These are phyloP conservation scores for Diaporthe aspalathi DNA, from an alignment of 2,329 filamentous ascomycete genomes.

Conservation along the genomic window DNA sequence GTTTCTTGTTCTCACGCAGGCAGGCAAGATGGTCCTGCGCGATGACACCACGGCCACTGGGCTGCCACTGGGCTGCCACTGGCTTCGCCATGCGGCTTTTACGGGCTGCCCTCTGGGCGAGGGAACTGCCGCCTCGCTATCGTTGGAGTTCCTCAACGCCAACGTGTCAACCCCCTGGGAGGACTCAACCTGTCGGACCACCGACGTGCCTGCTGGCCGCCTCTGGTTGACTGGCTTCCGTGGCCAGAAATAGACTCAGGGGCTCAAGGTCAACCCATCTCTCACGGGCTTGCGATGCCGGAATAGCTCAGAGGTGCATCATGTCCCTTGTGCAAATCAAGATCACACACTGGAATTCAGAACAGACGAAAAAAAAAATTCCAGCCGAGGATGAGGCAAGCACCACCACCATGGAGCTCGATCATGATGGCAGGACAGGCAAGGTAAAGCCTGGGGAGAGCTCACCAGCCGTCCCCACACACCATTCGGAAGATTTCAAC, in stretches of 20 bases:
- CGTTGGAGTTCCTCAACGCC: background rate
- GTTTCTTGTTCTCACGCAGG: conserved; percentile 12
- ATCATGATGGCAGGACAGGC: conserved; percentile 24
- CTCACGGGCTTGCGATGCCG: background rate
- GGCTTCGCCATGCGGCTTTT: conserved; percentile 20
- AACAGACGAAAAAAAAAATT: conserved; percentile 36
- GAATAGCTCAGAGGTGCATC: background rate
- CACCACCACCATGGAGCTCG: background rate
- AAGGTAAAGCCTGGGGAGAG: conserved; percentile 15
- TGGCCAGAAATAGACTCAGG: conserved; percentile 27
- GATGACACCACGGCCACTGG: conserved; percentile 32
- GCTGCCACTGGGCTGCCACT: conserved; percentile 27
- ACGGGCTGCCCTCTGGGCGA: background rate
- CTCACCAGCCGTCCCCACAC: conserved; percentile 27
- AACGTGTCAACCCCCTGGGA: background rate
- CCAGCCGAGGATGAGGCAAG: conserved; percentile 25
- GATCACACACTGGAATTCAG: conserved; percentile 19
- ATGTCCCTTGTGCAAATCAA: background rate
- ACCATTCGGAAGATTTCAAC: conserved; percentile 38
- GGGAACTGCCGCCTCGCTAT: background rate
- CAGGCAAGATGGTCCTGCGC: conserved; percentile 24
- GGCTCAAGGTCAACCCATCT: conserved; percentile 9
- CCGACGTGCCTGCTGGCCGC: conserved; percentile 16
- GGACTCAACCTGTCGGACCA: conserved; percentile 16
- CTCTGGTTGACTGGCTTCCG: background rate